Percentiles rank a stretch among this genome's conserved stretches.
Conservation (phyloP, 139 green algal genomes). For the Asterochloris erici region DNA sequence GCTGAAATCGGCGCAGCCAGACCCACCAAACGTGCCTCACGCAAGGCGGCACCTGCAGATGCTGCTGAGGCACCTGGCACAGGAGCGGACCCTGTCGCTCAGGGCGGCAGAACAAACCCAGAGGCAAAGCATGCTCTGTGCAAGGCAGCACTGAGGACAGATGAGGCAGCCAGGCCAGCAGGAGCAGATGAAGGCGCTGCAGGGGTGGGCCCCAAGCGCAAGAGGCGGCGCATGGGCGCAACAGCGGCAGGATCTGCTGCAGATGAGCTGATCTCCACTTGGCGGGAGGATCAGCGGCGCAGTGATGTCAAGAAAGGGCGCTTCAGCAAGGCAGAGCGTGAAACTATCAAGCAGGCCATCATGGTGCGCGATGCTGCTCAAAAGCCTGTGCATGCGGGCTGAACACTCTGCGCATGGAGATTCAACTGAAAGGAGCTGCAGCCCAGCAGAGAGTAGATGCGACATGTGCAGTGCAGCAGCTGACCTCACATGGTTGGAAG, state of each 20-base stretch:
- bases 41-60: background rate
- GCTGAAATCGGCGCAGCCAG: background rate
- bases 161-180: background rate
- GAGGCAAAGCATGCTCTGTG: background rate
- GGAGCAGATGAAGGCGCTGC: background rate
- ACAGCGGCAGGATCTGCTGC: background rate
- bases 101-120: background rate
- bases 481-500: too few relatives aligned
- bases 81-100: background rate
- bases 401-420: too few relatives aligned
- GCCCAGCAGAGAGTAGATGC: too few relatives aligned
- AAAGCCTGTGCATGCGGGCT: background rate
- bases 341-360: constrained; percentile 35
- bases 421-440: too few relatives aligned
- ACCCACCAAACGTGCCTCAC: background rate
- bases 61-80: background rate
- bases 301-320: constrained; percentile 14
- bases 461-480: too few relatives aligned
- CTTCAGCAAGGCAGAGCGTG: constrained; percentile 38
- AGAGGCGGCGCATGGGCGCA: background rate
- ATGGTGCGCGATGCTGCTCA: background rate
- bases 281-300: background rate
- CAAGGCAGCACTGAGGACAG: background rate
- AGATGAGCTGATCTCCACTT: background rate
- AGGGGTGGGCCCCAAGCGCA: background rate